Evolutionary conservation across 495 filamentous ascomycete species (phyloP), one percentile per base, ranked within the genome.

Genomic region (Xylona heveae): DNA sequence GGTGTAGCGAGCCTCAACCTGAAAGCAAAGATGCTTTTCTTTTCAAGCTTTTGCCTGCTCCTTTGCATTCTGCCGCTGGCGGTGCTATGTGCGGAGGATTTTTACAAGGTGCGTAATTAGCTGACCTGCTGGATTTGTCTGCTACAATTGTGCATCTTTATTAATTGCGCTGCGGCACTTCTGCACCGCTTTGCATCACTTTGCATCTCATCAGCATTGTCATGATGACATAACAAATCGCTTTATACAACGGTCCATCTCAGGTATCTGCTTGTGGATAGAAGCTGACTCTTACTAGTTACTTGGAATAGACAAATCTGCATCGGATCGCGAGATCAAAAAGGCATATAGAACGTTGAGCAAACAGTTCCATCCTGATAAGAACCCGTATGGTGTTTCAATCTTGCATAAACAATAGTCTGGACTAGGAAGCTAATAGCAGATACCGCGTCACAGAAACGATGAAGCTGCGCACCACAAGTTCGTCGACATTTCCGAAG

Each of bases 331-430:
- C 42, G 81, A 95, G 46, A 83, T 97, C 54, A 99, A 95, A 55
- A 71, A 75, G n/a, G 90, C 88, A 21, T 99, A 99, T 53, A 69
- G 82, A 30, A 75, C 68, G 30, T 57, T 95, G 3, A 88, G 78
- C 62, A 94, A 94, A 55, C 91, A 92, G 55, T 93, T 64, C 52
- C 88, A 99, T 45, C 88, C 88, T 1, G 88, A 99, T 50, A 99
- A 99, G 66, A 99, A 99, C 41, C 88, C 88, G 80, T 91, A 57
- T 44, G 76, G 65, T 31, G 17, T 30, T 24, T 35, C 29, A n/a
- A n/a, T n/a, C n/a, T n/a, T n/a, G n/a, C n/a, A n/a, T n/a, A n/a
- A n/a, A 43, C 24, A 9, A 28, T 33, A 14, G 24, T 23, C 9
- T n/a, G n/a, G n/a, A n/a, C n/a, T n/a, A n/a, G n/a, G n/a, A n/a